Evolutionary conservation across 225 moss, liverwort and hornwort species (phyloP).

Genomic region (Ulota crispa): DNA sequence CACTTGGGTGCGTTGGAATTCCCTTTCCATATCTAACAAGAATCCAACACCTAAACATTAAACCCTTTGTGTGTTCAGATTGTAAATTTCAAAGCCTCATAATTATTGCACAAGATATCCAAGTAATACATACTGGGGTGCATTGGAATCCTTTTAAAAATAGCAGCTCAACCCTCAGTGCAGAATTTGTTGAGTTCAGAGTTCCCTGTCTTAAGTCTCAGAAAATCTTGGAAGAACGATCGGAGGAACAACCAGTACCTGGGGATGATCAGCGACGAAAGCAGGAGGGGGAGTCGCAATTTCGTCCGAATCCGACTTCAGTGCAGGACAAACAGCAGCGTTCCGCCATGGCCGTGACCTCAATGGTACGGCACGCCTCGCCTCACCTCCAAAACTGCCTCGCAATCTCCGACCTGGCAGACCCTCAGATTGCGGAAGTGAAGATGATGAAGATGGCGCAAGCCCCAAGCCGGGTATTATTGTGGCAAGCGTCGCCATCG

Average conservation of each 20-base stretch:
- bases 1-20: not conserved
- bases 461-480: not conserved
- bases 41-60: not conserved
- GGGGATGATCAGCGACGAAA: constrained; percentile 33
- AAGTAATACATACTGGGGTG: not conserved
- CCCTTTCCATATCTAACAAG: not conserved
- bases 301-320: constrained; percentile 31
- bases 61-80: not conserved
- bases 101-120: not conserved
- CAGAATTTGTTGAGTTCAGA: not conserved
- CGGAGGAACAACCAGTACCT: constrained; percentile 15
- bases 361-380: not conserved
- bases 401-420: not conserved
- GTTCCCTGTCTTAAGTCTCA: not conserved
- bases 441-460: not conserved
- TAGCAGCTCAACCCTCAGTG: not conserved
- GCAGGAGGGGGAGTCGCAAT: constrained; percentile 26
- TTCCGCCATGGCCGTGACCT: constrained; percentile 25
- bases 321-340: constrained; percentile 27
- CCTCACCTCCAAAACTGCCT: constrained; percentile 3
- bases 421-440: not conserved
- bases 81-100: not conserved
- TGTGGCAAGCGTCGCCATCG: constrained; percentile 16
- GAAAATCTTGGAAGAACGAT: not conserved
- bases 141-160: not conserved